Evolutionary conservation across 2,329 filamentous ascomycete species (phyloP).

Genomic region (Scedosporium apiospermum): DNA sequence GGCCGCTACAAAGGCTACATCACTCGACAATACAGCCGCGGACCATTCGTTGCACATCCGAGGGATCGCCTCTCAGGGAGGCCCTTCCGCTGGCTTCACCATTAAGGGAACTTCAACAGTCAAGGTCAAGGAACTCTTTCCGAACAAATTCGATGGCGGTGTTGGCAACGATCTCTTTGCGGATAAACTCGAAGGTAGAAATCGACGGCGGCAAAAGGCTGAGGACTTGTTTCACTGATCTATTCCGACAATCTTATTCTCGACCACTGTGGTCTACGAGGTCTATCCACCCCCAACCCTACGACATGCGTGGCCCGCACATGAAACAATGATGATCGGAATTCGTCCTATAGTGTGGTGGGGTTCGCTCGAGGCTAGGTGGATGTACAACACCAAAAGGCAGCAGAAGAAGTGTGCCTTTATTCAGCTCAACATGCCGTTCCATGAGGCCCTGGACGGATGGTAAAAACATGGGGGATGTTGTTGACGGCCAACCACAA

Average conservation of each 20-base stretch:
- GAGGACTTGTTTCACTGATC: constrained; percentile 61
- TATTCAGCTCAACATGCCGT: no score
- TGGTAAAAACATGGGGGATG: no score
- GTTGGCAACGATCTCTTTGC: constrained; percentile 61
- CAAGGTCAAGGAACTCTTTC: constrained; percentile 58
- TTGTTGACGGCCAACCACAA: no score
- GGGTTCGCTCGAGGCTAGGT: no score
- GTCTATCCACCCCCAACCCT: no score
- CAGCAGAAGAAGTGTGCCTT: no score
- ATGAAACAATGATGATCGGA: no score
- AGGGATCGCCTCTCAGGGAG: constrained; percentile 40
- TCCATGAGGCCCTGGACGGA: no score
- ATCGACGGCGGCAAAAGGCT: constrained; percentile 53
- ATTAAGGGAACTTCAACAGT: constrained; percentile 55
- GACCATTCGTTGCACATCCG: constrained; percentile 45
- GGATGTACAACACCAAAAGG: no score
- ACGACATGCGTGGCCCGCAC: no score
- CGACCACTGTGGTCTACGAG: not conserved
- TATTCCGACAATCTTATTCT: not conserved
- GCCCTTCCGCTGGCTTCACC: constrained; percentile 41
- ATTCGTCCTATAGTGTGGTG: no score
- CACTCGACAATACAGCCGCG: constrained; percentile 21
- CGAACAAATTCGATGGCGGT: constrained; percentile 51
- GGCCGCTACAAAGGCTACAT: constrained; percentile 26
- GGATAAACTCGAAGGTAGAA: constrained; percentile 47